Base-by-base conservation (phyloP, 1,139 yeast species). In the Diutina scorzettiae region DNA sequence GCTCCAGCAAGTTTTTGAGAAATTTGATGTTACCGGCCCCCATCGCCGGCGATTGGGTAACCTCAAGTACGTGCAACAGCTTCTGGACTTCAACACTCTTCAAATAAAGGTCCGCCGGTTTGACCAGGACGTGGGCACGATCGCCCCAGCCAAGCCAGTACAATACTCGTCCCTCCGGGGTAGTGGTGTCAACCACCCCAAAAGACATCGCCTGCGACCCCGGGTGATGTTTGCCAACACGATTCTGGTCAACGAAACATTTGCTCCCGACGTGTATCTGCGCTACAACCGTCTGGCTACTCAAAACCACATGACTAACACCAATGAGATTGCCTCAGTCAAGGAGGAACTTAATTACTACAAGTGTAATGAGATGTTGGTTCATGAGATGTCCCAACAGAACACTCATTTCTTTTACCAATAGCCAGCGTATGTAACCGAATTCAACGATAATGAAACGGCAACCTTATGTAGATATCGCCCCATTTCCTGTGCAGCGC, bases 361-460 rank as follows among this genome's bases (percentile, higher is more conserved):
- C 56, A 75, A 75, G 53, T 67, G 73, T 51, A 62, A 68, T 44
- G 78, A 70, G 49, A 75, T 75, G 81, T 60, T 64, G 49, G 76
- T 75, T 25, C 78, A 75, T 52, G 77, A 71, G 47, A 55, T 57
- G 42, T 69, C 77, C 12, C 73, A 66, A 49, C 57, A 62, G 42
- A 66, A 69, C 53, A 75, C 80, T 9, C 80, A 75, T 51, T 73
- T 69, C 53, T 73, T 71, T 49, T 66, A 68, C 51, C n/a, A 27
- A 27, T 27, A 27, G n/a, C n/a, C n/a, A n/a, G n/a, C n/a, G n/a
- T n/a, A n/a, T n/a, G n/a, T n/a, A n/a, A n/a, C n/a, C n/a, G n/a
- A n/a, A n/a, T n/a, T n/a, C n/a, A n/a, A n/a, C n/a, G n/a, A n/a
- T n/a, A n/a, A n/a, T n/a, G n/a, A n/a, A n/a, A n/a, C n/a, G n/a